Percentiles rank a stretch among this genome's conserved stretches.
These are phyloP conservation scores for Calocybe cyanea DNA, from an alignment of 768 basidiomycete genomes.

Conservation along the genomic window DNA sequence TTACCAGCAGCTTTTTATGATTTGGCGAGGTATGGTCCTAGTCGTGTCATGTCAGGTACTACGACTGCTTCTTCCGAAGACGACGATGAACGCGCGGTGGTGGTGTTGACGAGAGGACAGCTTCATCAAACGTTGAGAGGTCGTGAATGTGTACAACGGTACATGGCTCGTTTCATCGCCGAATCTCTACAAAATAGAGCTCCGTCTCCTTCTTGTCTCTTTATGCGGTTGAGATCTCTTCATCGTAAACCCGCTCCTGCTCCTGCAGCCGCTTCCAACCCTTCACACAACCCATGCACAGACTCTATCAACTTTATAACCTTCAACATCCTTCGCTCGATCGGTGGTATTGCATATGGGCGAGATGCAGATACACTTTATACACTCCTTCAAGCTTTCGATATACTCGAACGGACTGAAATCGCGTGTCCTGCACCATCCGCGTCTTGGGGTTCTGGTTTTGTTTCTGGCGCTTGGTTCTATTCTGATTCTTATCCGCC, in stretches of 20 bases:
- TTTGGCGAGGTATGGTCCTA: constrained; percentile 67
- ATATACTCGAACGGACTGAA: constrained; percentile 70
- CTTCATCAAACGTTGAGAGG: constrained; percentile 51
- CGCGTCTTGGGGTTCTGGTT: too few species aligned
- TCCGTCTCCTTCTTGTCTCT: constrained; percentile 46
- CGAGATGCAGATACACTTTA: constrained; percentile 73
- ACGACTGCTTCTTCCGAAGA: constrained; percentile 23
- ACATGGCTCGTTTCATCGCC: constrained; percentile 57
- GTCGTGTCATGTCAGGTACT: constrained; percentile 59
- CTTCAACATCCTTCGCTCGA: constrained; percentile 65
- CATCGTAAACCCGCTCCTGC: too few species aligned
- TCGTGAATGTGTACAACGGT: constrained; percentile 61
- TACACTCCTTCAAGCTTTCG: constrained; percentile 62
- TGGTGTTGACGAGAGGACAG: constrained; percentile 8
- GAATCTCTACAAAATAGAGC: constrained; percentile 46
- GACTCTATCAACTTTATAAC: constrained; percentile 77
- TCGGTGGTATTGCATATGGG: constrained; percentile 68
- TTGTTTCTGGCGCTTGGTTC: too few species aligned
- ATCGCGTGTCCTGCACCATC: constrained; percentile 66
- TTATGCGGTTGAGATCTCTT: too few species aligned
- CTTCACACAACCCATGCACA: constrained; percentile 47
- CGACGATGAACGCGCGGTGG: constrained; percentile 14
- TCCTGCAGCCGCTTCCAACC: too few species aligned
- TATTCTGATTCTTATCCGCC: too few species aligned
- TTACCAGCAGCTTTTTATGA: constrained; percentile 76